phyloP scores from a whole-genome alignment of 371 early-diverging fungal species.

The Furculomyces boomerangus region DNA sequence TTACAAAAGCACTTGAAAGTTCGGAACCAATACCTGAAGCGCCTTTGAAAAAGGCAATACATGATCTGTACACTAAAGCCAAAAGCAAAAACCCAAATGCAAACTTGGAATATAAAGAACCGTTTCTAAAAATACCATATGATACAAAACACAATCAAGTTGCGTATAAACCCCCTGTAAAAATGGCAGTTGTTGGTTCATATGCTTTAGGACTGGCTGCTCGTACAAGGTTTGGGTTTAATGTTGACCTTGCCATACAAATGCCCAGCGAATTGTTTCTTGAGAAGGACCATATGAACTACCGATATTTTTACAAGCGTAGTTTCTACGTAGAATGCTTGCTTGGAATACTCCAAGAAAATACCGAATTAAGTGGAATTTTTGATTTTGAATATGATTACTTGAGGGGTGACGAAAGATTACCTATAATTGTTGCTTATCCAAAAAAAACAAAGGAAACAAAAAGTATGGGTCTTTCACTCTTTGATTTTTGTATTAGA shows the following conservation, averaged over 20 bases:
- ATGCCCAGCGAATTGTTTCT: conserved; percentile 75
- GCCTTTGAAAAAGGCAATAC: conserved; percentile 25
- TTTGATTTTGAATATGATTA: conserved; percentile 36
- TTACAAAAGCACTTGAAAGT: conserved; percentile 27
- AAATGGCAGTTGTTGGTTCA: conserved; percentile 74
- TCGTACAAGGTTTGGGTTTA: conserved; percentile 39
- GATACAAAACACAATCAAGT: conserved; percentile 32
- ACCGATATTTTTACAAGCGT: conserved; percentile 88
- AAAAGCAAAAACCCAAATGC: conserved; percentile 16
- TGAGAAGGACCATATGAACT: conserved; percentile 85
- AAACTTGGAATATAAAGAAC: background rate
- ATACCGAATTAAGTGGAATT: conserved; percentile 28
- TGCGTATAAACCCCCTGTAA: conserved; percentile 48
- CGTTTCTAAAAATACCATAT: background rate
- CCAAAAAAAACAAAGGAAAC: background rate
- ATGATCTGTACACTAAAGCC: background rate
- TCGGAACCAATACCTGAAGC: conserved; percentile 13
- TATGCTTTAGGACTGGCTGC: conserved; percentile 60
- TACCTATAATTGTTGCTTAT: conserved; percentile 43
- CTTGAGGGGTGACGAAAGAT: conserved; percentile 49
- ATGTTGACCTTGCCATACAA: conserved; percentile 79
- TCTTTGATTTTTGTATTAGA: conserved; percentile 37
- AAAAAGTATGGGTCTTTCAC: conserved; percentile 5
- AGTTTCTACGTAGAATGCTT: conserved; percentile 71
- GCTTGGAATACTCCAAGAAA: conserved; percentile 29